Evolutionary conservation across 2,329 filamentous ascomycete species (phyloP).

Genomic region (Pseudogymnoascus sp.): DNA sequence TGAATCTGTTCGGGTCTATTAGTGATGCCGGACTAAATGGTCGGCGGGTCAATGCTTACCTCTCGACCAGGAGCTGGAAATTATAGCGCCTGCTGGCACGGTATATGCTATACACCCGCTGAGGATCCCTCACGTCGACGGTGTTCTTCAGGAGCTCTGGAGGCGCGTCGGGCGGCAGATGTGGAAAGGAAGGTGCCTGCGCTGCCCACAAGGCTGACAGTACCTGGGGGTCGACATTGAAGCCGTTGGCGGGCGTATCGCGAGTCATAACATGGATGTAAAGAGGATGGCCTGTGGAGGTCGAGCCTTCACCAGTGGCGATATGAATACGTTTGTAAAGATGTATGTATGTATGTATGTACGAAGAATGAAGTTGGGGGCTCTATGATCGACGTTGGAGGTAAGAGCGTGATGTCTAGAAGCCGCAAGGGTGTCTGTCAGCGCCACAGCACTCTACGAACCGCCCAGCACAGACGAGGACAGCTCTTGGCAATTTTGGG

Average conservation of each 20-base stretch:
- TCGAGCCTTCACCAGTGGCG: not conserved
- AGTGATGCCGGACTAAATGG: constrained; percentile 14
- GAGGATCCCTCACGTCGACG: constrained; percentile 52
- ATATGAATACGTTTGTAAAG: not conserved
- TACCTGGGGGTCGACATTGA: constrained; percentile 26
- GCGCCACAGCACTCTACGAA: not conserved
- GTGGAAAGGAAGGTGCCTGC: constrained; percentile 42
- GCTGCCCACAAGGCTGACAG: constrained; percentile 53
- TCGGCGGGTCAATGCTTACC: constrained; percentile 35
- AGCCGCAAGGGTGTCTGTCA: not conserved
- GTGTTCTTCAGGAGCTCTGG: constrained; percentile 45
- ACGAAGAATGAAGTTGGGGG: not conserved
- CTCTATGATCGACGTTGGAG: not conserved
- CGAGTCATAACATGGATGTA: constrained; percentile 40
- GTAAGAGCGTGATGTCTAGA: not conserved
- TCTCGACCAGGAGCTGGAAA: constrained; percentile 59
- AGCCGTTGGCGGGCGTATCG: constrained; percentile 27
- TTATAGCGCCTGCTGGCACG: constrained; percentile 51
- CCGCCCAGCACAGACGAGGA: not conserved
- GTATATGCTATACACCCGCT: constrained; percentile 51
- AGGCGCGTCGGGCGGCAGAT: constrained; percentile 52
- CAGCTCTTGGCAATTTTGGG: not conserved
- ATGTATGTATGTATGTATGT: constrained; percentile 3
- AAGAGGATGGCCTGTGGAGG: not conserved
- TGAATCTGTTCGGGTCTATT: constrained; percentile 48